Evolutionary conservation across 768 basidiomycete species (phyloP).

Genomic region (Leccinum subtestaceum): DNA sequence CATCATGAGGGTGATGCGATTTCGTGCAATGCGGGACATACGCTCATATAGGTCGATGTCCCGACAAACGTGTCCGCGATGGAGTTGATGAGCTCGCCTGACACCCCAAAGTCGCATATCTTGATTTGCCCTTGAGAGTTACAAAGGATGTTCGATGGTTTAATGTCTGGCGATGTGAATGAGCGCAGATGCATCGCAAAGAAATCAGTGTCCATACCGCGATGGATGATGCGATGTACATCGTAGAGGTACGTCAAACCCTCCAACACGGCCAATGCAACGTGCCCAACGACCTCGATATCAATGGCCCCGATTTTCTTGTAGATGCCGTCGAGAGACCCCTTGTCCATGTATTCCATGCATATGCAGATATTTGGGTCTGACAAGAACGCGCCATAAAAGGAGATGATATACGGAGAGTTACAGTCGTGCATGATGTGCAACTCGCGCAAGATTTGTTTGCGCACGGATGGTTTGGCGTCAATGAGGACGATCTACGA

Average conservation of each 20-base stretch:
- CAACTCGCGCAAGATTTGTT: conserved; percentile 95
- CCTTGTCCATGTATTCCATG: conserved; percentile 96
- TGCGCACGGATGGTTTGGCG: conserved; percentile 92
- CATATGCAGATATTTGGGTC: conserved; percentile 99
- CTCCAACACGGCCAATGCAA: conserved; percentile 92
- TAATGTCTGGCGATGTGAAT: conserved; percentile 71
- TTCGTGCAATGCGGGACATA: conserved; percentile 41
- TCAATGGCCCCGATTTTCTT: conserved; percentile 93
- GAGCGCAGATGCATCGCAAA: conserved; percentile 7
- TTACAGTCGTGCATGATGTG: conserved; percentile 99
- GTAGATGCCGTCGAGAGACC: conserved; percentile 92
- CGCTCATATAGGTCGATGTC: conserved; percentile 99
- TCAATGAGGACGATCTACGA: conserved; percentile 92
- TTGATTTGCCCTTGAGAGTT: conserved; percentile 97
- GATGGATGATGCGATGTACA: conserved; percentile 95
- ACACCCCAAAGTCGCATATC: conserved; percentile 99
- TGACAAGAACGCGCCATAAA: conserved; percentile 93
- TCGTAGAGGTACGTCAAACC: conserved; percentile 98
- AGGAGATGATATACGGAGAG: conserved; percentile 91
- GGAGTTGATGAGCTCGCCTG: conserved; percentile 97
- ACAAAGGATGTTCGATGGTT: conserved; percentile 95
- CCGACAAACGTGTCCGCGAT: conserved; percentile 99
- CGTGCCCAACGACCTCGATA: conserved; percentile 88
- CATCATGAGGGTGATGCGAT: conserved; percentile 15
- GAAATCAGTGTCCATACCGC: conserved; percentile 58